phyloP scores from a whole-genome alignment of 148 eudicot genomes.

The Chenopodium quinoa region DNA sequence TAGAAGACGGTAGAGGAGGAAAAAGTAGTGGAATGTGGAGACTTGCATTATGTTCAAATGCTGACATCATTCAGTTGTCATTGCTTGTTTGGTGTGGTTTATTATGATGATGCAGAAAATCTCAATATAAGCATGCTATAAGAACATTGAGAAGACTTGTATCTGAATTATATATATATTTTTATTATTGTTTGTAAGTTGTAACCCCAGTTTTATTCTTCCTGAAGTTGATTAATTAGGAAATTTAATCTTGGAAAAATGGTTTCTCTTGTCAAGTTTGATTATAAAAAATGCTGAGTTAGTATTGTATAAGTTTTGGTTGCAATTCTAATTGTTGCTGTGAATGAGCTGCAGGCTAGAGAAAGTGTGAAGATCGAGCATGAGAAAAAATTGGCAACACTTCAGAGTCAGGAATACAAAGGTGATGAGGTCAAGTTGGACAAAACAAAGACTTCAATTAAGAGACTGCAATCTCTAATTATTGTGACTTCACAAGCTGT shows the following conservation, averaged over 20 bases:
- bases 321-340: conserved; percentile 12
- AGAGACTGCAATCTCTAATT: conserved; percentile 77
- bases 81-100: not conserved
- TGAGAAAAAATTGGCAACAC: conserved; percentile 74
- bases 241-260: not conserved
- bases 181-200: not conserved
- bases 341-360: conserved; percentile 60
- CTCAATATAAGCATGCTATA: not conserved
- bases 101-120: not conserved
- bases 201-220: not conserved
- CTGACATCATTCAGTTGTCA: not conserved
- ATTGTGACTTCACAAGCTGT: conserved; percentile 93
- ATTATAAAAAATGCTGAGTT: not conserved
- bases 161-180: not conserved
- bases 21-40: not conserved
- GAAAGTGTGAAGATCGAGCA: conserved; percentile 92
- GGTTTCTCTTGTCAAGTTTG: not conserved
- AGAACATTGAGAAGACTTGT: not conserved
- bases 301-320: not conserved
- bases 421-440: conserved; percentile 84
- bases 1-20: not conserved
- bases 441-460: conserved; percentile 83
- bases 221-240: not conserved
- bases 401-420: conserved; percentile 79
- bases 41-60: not conserved